A percentile compares a stretch with the other conserved stretches of the same genome.
phyloP scores from a whole-genome alignment of 2,329 filamentous ascomycete genomes.

The Ophiostoma ulmi region DNA sequence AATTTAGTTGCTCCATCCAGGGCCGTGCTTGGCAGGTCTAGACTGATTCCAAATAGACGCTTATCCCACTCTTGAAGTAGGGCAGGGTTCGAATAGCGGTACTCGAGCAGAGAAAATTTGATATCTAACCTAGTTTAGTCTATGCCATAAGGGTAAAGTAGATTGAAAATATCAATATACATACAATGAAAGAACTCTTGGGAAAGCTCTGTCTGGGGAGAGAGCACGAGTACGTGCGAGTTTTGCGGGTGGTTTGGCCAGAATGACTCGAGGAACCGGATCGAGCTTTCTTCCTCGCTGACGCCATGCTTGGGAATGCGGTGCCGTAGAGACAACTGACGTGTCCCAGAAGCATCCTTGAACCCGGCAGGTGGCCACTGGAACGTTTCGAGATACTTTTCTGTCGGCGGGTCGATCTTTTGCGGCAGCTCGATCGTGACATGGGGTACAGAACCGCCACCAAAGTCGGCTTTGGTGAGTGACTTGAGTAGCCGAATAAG shows the following conservation, averaged over 20 bases:
- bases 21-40: constrained; percentile 64
- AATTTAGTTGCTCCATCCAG: constrained; percentile 58
- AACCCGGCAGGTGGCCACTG: constrained; percentile 57
- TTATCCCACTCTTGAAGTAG: constrained; percentile 43
- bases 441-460: constrained; percentile 62
- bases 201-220: constrained; percentile 73
- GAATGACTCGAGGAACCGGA: constrained; percentile 78
- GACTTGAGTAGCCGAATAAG: constrained; percentile 73
- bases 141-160: too few relatives aligned
- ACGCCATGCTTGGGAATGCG: constrained; percentile 59
- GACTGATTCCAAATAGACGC: constrained; percentile 69
- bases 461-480: constrained; percentile 69
- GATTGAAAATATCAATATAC: not conserved
- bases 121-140: constrained; percentile 43
- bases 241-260: constrained; percentile 63
- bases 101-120: constrained; percentile 71
- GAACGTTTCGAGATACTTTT: constrained; percentile 58
- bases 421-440: constrained; percentile 80
- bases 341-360: constrained; percentile 40
- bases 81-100: constrained; percentile 60
- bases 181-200: constrained; percentile 75
- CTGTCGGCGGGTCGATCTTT: constrained; percentile 60
- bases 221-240: constrained; percentile 78
- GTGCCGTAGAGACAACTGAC: constrained; percentile 64
- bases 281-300: constrained; percentile 64